A percentile compares a stretch with the other conserved stretches of the same genome.
phyloP scores from a whole-genome alignment of 2,329 filamentous ascomycete genomes.

The Xylaria hypoxylon region DNA sequence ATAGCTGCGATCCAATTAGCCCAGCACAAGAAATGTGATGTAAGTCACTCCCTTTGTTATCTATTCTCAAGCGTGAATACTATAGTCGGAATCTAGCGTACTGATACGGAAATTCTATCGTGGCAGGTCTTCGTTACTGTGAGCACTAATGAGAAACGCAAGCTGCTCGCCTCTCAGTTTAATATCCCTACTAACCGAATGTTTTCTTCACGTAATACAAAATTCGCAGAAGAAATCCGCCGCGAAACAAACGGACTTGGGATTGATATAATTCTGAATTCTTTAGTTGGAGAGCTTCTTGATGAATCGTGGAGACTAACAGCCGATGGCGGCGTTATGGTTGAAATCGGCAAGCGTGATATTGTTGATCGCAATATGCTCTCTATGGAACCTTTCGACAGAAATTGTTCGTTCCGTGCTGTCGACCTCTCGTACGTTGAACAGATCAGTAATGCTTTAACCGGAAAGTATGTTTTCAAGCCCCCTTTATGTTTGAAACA shows the following conservation, averaged over 20 bases:
- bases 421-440: slow-evolving; percentile 36
- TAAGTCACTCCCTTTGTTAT: too few relatives aligned
- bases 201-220: slow-evolving; percentile 48
- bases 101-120: too few relatives aligned
- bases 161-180: slow-evolving; percentile 47
- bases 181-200: slow-evolving; percentile 51
- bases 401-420: slow-evolving; percentile 40
- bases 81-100: too few relatives aligned
- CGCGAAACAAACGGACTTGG: slow-evolving; percentile 46
- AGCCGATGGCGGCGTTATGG: slow-evolving; percentile 40
- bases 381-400: slow-evolving; percentile 42
- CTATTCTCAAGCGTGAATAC: too few relatives aligned
- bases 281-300: slow-evolving; percentile 39
- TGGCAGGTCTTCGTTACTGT: slow-evolving; percentile 43
- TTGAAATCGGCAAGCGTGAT: slow-evolving; percentile 42
- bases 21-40: too few relatives aligned
- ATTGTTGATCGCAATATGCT: slow-evolving; percentile 37
- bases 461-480: neutral
- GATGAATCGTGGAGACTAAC: slow-evolving; percentile 37
- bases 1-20: slow-evolving; percentile 34
- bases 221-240: slow-evolving; percentile 48
- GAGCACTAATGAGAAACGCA: slow-evolving; percentile 39
- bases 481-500: too few relatives aligned
- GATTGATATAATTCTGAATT: slow-evolving; percentile 41
- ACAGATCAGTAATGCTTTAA: slow-evolving; percentile 5